phyloP scores from a whole-genome alignment of 805 yeast genomes.

The Ogataea paraovalis region DNA sequence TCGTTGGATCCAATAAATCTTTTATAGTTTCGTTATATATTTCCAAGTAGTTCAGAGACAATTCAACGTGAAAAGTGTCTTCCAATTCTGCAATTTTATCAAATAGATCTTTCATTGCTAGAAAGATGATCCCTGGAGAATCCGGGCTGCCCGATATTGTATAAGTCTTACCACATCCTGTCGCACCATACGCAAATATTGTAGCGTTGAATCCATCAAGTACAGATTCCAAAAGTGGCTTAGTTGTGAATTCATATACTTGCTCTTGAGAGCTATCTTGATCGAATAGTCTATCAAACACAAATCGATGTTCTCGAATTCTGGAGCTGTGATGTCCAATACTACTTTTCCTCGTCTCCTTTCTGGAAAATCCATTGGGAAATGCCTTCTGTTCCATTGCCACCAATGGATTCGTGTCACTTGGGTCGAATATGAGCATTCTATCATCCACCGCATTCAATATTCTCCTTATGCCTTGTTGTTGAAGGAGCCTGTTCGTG shows the following conservation, averaged over 20 bases:
- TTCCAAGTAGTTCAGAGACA: slow-evolving; percentile 73
- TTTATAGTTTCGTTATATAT: slow-evolving; percentile 87
- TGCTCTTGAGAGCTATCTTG: slow-evolving; percentile 59
- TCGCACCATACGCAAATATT: slow-evolving; percentile 94
- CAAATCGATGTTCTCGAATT: slow-evolving; percentile 70
- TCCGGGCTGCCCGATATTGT: slow-evolving; percentile 76
- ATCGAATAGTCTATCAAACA: slow-evolving; percentile 78
- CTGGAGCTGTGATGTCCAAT: slow-evolving; percentile 37
- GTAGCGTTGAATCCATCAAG: slow-evolving; percentile 87
- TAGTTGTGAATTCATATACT: slow-evolving; percentile 63
- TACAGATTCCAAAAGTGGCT: slow-evolving; percentile 67
- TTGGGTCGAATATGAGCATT: slow-evolving; percentile 86
- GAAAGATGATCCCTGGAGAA: slow-evolving; percentile 74
- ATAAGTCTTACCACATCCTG: slow-evolving; percentile 97
- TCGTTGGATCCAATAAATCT: slow-evolving; percentile 63
- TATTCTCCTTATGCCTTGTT: slow-evolving; percentile 57
- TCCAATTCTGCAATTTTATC: slow-evolving; percentile 49
- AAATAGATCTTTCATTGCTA: slow-evolving; percentile 75
- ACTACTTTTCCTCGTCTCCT: slow-evolving; percentile 12
- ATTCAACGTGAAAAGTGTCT: slow-evolving; percentile 54
- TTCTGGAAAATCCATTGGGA: slow-evolving; percentile 10
- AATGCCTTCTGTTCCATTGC: slow-evolving; percentile 39
- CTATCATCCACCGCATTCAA: slow-evolving; percentile 78
- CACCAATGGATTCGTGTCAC: slow-evolving; percentile 59
- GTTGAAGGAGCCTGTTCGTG: slow-evolving; percentile 11